Percentiles rank a stretch among this genome's conserved stretches.
phyloP scores from a whole-genome alignment of 2,329 filamentous ascomycete species.

The Blastomyces gilchristii region DNA sequence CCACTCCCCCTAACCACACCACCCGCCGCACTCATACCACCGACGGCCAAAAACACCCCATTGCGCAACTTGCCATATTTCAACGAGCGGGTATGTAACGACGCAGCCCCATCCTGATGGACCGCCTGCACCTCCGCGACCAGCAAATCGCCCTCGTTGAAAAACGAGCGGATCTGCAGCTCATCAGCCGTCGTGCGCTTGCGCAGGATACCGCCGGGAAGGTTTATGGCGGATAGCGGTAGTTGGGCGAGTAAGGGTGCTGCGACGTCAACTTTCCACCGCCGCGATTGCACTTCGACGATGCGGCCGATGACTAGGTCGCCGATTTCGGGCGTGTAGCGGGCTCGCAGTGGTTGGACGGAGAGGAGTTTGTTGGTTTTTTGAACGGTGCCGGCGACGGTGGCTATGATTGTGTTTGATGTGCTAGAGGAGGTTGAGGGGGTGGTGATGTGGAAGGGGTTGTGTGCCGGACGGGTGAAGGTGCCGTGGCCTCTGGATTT shows the following conservation, averaged over 20 bases:
- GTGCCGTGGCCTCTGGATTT: conserved; percentile 75
- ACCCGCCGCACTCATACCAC: conserved; percentile 62
- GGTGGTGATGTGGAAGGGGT: conserved; percentile 38
- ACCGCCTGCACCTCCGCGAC: conserved; percentile 91
- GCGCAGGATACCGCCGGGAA: conserved; percentile 84
- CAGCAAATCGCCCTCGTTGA: conserved; percentile 85
- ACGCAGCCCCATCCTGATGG: conserved; percentile 73
- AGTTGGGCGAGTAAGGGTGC: conserved; percentile 76
- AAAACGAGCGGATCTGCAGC: conserved; percentile 94
- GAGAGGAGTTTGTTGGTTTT: conserved; percentile 97
- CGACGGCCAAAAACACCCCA: conserved; percentile 75
- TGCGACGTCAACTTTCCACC: conserved; percentile 92
- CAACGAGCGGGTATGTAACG: conserved; percentile 77
- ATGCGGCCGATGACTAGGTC: conserved; percentile 92
- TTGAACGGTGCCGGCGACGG: conserved; percentile 78
- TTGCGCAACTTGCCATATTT: conserved; percentile 95
- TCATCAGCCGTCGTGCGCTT: conserved; percentile 92
- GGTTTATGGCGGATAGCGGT: conserved; percentile 80
- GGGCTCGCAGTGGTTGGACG: conserved; percentile 76
- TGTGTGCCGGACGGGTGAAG: conserved; percentile 50
- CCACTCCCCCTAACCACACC: conserved; percentile 64
- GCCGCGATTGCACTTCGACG: conserved; percentile 81
- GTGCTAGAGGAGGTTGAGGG: conserved; percentile 24
- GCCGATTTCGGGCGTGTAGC: conserved; percentile 92
- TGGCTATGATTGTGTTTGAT: conserved; percentile 64